phyloP scores from a whole-genome alignment of 805 yeast species.

The Candida saitoana region DNA sequence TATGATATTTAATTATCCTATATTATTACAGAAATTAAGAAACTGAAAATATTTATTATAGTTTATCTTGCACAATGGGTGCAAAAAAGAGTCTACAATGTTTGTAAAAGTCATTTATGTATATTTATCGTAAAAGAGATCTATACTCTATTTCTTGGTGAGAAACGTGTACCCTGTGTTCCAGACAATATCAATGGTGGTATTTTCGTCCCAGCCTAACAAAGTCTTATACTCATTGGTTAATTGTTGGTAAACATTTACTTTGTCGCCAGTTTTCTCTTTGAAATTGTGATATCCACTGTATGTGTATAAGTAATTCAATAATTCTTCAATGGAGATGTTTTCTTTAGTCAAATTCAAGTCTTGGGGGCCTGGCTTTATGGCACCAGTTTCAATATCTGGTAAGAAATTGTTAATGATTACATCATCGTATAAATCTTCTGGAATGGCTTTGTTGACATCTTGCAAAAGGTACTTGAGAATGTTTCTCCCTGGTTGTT shows the following conservation, averaged over 20 bases:
- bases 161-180: slow-evolving; percentile 50
- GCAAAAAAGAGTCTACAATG: not conserved
- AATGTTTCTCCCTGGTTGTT: slow-evolving; percentile 70
- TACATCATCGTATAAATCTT: slow-evolving; percentile 37
- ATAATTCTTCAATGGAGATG: slow-evolving; percentile 43
- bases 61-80: no score
- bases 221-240: slow-evolving; percentile 33
- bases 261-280: slow-evolving; percentile 29
- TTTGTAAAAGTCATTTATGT: no score
- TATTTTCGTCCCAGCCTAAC: slow-evolving; percentile 45
- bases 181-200: slow-evolving; percentile 43
- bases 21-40: no score
- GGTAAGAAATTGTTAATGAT: slow-evolving; percentile 25
- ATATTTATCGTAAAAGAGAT: no score
- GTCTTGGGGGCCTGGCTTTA: slow-evolving; percentile 16
- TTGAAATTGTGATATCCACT: slow-evolving; percentile 63
- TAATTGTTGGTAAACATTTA: slow-evolving; percentile 31
- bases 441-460: slow-evolving; percentile 41
- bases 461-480: slow-evolving; percentile 44
- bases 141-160: slow-evolving; percentile 20
- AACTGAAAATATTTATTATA: no score
- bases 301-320: slow-evolving; percentile 60
- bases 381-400: slow-evolving; percentile 8
- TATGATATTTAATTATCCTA: no score
- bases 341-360: slow-evolving; percentile 32